Percentiles rank a stretch among this genome's conserved stretches.
Evolutionary conservation across 1,139 yeast species (phyloP).

Genomic region (Candida pseudoviswanathii): DNA sequence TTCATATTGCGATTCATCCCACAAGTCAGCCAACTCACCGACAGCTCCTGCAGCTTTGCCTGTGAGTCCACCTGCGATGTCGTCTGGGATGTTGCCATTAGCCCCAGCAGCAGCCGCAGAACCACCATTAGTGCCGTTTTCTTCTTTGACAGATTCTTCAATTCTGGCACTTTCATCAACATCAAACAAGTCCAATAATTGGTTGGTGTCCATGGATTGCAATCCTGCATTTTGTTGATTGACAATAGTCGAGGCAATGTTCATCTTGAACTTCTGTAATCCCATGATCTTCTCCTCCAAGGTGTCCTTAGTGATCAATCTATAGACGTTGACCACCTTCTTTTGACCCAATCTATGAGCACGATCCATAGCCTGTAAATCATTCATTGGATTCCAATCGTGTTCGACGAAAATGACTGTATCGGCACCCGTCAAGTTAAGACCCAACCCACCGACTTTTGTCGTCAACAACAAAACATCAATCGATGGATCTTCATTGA

Average conservation of each 20-base stretch:
- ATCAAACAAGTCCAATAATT: conserved; percentile 86
- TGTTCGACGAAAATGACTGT: conserved; percentile 98
- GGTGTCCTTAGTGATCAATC: conserved; percentile 89
- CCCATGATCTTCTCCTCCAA: conserved; percentile 99
- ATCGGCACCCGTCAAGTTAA: conserved; percentile 97
- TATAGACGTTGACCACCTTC: conserved; percentile 92
- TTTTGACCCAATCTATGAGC: conserved; percentile 98
- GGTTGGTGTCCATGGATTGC: conserved; percentile 95
- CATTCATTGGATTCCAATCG: conserved; percentile 99
- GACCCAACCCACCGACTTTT: conserved; percentile 97
- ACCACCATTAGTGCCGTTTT: conserved; percentile 22
- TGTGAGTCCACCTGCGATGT: conserved; percentile 63
- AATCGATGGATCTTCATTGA: conserved; percentile 95
- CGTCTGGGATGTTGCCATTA: conserved; percentile 44
- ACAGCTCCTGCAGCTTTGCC: conserved; percentile 72
- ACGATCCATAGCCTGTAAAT: conserved; percentile 98
- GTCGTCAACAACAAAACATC: conserved; percentile 91
- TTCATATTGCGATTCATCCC: conserved; percentile 96
- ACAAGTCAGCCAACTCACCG: conserved; percentile 88
- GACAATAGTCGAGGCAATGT: conserved; percentile 93
- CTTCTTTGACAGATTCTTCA: conserved; percentile 20
- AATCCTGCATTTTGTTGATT: conserved; percentile 96
- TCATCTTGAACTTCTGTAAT: conserved; percentile 94
- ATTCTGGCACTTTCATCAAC: conserved; percentile 57
- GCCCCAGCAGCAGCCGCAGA: conserved; percentile 26